phyloP scores from a whole-genome alignment of 148 eudicot genomes.

The Euryodendron excelsum region DNA sequence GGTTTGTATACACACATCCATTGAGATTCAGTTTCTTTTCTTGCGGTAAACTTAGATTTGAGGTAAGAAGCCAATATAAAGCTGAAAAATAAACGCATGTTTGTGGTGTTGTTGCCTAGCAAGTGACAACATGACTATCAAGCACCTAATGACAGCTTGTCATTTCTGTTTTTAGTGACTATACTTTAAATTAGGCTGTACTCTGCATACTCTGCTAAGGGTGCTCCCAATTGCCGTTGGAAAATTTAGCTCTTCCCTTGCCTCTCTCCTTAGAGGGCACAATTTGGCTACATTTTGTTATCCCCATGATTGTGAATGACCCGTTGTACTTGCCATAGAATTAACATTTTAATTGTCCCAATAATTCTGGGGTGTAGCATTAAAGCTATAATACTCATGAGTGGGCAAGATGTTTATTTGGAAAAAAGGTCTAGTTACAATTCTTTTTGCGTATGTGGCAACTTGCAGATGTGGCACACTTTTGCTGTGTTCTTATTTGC shows the following conservation, averaged over 20 bases:
- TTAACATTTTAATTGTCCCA: not conserved
- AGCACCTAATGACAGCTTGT: not conserved
- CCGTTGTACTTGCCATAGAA: not conserved
- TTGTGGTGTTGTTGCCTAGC: not conserved
- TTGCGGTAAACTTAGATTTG: not conserved
- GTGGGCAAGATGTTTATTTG: too few relatives aligned
- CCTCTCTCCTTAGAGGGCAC: not conserved
- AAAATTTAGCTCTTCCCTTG: not conserved
- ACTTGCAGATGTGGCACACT: too few relatives aligned
- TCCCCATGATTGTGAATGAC: not conserved
- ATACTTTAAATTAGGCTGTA: not conserved
- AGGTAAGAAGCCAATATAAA: not conserved
- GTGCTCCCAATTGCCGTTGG: not conserved
- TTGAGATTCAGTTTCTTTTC: not conserved
- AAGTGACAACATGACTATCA: not conserved
- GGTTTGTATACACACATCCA: slow-evolving; percentile 29
- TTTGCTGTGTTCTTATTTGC: too few relatives aligned
- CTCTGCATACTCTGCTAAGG: not conserved
- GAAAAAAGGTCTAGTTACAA: not conserved
- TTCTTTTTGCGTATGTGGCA: too few relatives aligned
- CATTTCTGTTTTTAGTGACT: not conserved
- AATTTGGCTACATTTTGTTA: not conserved
- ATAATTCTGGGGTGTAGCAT: too few relatives aligned
- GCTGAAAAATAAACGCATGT: not conserved
- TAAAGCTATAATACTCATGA: too few relatives aligned